These are phyloP conservation scores for Daldinia loculata DNA, from an alignment of 495 filamentous ascomycete genomes.

Conservation along the genomic window DNA sequence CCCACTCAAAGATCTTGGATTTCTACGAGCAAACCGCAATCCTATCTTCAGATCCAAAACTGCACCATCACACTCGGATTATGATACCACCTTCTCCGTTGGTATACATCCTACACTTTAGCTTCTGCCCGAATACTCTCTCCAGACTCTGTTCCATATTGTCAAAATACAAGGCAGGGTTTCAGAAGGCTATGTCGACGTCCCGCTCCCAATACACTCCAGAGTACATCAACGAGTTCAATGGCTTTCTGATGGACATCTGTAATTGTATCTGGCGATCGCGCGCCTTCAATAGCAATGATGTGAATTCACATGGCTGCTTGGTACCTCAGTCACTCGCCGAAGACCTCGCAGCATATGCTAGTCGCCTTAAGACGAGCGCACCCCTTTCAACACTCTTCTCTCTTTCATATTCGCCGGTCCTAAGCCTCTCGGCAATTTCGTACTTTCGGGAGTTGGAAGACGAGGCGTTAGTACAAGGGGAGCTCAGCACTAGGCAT, in stretches of 20 bases:
- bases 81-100: conserved; percentile 72
- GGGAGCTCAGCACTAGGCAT: conserved; percentile 62
- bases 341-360: conserved; percentile 57
- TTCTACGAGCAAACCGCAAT: conserved; percentile 71
- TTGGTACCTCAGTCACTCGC: conserved; percentile 63
- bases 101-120: conserved; percentile 76
- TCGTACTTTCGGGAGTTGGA: conserved; percentile 73
- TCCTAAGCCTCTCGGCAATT: conserved; percentile 71
- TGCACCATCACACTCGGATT: conserved; percentile 65
- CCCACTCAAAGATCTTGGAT: conserved; percentile 65
- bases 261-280: conserved; percentile 88
- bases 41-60: conserved; percentile 62
- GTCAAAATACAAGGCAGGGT: conserved; percentile 76
- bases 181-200: conserved; percentile 68
- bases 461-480: conserved; percentile 55
- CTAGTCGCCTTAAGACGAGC: conserved; percentile 51
- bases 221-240: conserved; percentile 73
- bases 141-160: conserved; percentile 75
- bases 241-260: conserved; percentile 88
- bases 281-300: conserved; percentile 72
- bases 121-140: conserved; percentile 66
- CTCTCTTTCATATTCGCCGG: conserved; percentile 73
- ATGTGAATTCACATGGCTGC: conserved; percentile 77
- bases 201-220: conserved; percentile 54
- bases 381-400: conserved; percentile 66